Percentiles rank a stretch among this genome's conserved stretches.
Evolutionary conservation across 345 rosid species (phyloP).

Genomic region (Moringa oleifera): DNA sequence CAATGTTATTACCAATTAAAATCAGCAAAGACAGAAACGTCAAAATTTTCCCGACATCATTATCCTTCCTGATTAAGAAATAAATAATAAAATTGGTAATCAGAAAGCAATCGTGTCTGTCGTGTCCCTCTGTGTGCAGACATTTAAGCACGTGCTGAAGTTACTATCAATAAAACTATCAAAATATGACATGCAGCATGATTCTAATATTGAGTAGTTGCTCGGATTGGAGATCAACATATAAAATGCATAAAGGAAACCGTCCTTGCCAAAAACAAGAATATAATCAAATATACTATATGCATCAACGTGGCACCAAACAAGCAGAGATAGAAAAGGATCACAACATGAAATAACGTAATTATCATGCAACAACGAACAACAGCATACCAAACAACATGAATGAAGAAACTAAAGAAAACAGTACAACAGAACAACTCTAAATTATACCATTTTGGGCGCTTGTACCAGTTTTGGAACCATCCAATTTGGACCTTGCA

Average conservation of each 20-base stretch:
- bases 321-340: background rate
- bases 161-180: no score
- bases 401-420: conserved; percentile 1
- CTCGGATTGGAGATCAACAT: background rate
- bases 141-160: no score
- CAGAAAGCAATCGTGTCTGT: no score
- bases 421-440: conserved; percentile 5
- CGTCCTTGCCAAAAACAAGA: background rate
- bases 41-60: no score
- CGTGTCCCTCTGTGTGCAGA: no score
- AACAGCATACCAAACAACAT: background rate
- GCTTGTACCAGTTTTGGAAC: conserved; percentile 25
- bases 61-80: no score
- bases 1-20: no score
- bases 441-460: conserved; percentile 25
- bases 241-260: background rate
- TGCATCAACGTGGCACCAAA: conserved; percentile 5
- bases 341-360: conserved; percentile 1
- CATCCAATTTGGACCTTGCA: conserved; percentile 29
- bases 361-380: conserved; percentile 2
- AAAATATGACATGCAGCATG: no score
- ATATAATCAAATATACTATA: conserved; percentile 3
- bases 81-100: no score
- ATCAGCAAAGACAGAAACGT: no score
- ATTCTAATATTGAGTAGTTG: no score